Base-by-base conservation (phyloP, 2,329 filamentous ascomycete species). In the Simplicillium aogashimaense region DNA sequence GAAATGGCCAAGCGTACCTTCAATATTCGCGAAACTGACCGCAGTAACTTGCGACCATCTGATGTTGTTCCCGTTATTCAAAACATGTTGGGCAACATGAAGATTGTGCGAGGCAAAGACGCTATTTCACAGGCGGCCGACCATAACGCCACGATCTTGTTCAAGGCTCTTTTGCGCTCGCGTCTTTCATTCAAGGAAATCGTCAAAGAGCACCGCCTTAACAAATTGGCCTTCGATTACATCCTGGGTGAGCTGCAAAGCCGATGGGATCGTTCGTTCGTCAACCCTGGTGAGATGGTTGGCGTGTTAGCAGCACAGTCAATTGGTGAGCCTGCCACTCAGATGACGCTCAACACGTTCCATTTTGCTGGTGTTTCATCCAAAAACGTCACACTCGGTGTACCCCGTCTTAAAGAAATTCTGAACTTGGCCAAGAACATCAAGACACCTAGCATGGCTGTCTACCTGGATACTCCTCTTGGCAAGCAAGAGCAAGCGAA, bases 331-430 rank as follows among this genome's bases (percentile, higher is more conserved):
- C 92, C 92, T 32, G 94, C 92, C 16, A 98, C 92, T 1, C 92
- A 98, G 71, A 98, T 98, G 92, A 98, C 92, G 1, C 69, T 98
- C 45, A 98, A 98, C 69, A 98, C 92, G 17, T 98, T 98, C 83
- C 92, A 98, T 73, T 98, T 98, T 63, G 89, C 92, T 63, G 92
- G 92, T 95, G 88, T 98, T 45, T 95, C 94, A 30, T 95, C 90
- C 17, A 98, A 98, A 82, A 98, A 98, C 73, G 90, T 98, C 41
- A 98, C 92, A 1, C 81, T 98, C 37, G 92, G 92, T 87, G 92
- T 98, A 34, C 92, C 92, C 34, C 90, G 92, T 80, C 78, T 98
- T 37, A 98, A 98, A 75, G 92, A 98, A 69, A 98, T 98, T 78
- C 74, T 98, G 43, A 98, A 98, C 61, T 81, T 98, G 43, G 92